Evolutionary conservation across 1,284 basidiomycete species (phyloP), one percentile per base, ranked within the genome.

Genomic region (Anthracocystis setariae): DNA sequence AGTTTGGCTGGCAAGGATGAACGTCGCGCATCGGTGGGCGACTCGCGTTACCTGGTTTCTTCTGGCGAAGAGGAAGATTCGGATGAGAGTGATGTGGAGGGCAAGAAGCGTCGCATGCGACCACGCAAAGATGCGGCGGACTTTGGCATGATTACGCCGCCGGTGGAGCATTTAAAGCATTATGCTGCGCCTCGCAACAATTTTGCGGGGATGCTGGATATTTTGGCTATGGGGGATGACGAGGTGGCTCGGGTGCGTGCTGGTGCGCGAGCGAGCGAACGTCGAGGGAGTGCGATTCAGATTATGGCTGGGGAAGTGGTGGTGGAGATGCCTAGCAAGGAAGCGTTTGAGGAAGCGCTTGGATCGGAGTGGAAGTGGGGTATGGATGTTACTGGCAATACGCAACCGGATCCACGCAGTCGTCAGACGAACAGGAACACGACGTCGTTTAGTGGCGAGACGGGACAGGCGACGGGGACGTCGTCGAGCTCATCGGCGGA

Each of bases 111-210:
- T 2, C 57, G 44, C n/a, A 74, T 78, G 76, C 49, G 58, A 32
- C 72, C 74, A 23, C 56, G 74, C 39, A 65, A 65, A 13, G 74
- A 78, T 35, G 61, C 64, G 4, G 52, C 46, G 2, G 77, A 79
- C 35, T 79, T 79, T 27, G 53, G 68, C 33, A 78, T 79, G 76
- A 63, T 67, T n/a, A 65, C 68, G 0, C 61, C 77, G 4, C 76
- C 77, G 15, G 55, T 66, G 18, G 76, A 79, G 57, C 77, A 79
- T 46, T 59, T 79, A 1, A 64, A 69, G 33, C 77, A 79, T 38
- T 47, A 53, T 25, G 52, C 35, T 8, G 64, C 52, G 33, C 64
- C 56, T 15, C 47, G 59, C 33, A 57, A 35, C 33, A 57, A 35
- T 35, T 62, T 37, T n/a, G 39, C 69, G 8, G 39, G 56, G 25